Conservation (phyloP, 768 basidiomycete genomes). For the Dendrothele bispora region DNA sequence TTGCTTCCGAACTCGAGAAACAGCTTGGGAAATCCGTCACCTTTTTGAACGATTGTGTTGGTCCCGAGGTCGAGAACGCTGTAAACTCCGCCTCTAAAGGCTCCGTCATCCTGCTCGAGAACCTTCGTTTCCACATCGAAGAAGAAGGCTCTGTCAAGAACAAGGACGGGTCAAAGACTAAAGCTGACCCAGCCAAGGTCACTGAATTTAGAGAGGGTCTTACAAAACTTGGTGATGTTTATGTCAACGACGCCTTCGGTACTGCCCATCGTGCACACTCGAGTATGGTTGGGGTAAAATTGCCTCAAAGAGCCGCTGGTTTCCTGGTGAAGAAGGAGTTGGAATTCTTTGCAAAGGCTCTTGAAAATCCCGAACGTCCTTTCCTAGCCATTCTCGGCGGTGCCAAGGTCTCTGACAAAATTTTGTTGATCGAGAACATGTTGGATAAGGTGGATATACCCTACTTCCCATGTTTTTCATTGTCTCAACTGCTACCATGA, state of each 20-base stretch:
- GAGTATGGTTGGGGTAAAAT: conserved; percentile 95
- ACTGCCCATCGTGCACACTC: conserved; percentile 99
- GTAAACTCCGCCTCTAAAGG: conserved; percentile 67
- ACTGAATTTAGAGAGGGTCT: conserved; percentile 83
- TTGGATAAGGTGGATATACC: conserved; percentile 77
- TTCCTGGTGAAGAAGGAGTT: conserved; percentile 99
- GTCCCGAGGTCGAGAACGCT: conserved; percentile 77
- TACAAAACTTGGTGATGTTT: conserved; percentile 92
- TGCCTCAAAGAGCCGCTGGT: conserved; percentile 89
- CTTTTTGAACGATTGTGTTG: conserved; percentile 86
- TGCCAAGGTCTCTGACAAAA: conserved; percentile 99
- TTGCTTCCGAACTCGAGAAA: conserved; percentile 77
- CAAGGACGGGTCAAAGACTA: conserved; percentile 91
- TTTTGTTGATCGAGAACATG: conserved; percentile 98
- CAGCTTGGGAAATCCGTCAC: conserved; percentile 71
- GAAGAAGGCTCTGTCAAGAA: conserved; percentile 96
- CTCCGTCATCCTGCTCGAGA: conserved; percentile 89
- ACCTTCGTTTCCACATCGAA: conserved; percentile 97
- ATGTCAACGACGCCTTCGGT: conserved; percentile 98
- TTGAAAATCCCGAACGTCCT: conserved; percentile 90
- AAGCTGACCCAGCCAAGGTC: conserved; percentile 84
- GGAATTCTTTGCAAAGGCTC: conserved; percentile 96
- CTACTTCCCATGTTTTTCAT: neutral
- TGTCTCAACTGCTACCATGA: neutral
- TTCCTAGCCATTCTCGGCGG: conserved; percentile 99